Percentiles rank a stretch among this genome's conserved stretches.
Evolutionary conservation across 192 early-diverging fungal species (phyloP).

Genomic region (Coemansia sp.): DNA sequence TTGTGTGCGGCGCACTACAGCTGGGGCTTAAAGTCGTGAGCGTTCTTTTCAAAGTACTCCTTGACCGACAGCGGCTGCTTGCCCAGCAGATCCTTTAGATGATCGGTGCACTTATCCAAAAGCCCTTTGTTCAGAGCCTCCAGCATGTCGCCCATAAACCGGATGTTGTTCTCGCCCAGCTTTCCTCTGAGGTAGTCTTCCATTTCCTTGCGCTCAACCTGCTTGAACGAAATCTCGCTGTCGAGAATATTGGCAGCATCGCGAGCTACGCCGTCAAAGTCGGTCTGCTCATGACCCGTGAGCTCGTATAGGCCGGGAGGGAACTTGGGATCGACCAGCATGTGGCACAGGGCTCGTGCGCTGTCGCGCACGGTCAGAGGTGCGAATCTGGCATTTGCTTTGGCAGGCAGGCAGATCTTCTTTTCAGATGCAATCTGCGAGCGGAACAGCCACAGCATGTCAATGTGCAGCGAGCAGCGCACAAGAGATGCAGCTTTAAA

Average conservation of each 20-base stretch:
- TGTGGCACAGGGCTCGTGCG: slow-evolving; percentile 39
- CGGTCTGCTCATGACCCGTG: slow-evolving; percentile 28
- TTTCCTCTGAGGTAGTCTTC: slow-evolving; percentile 26
- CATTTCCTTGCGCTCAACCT: slow-evolving; percentile 28
- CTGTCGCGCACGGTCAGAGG: slow-evolving; percentile 26
- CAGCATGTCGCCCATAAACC: slow-evolving; percentile 35
- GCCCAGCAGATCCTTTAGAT: slow-evolving; percentile 38
- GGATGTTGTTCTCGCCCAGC: slow-evolving; percentile 21
- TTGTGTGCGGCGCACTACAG: background rate
- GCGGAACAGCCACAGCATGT: slow-evolving; percentile 49
- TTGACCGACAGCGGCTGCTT: slow-evolving; percentile 39
- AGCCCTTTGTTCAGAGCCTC: slow-evolving; percentile 27
- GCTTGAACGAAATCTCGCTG: slow-evolving; percentile 26
- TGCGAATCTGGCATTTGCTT: slow-evolving; percentile 27
- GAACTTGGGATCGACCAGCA: slow-evolving; percentile 35
- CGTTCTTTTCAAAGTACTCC: slow-evolving; percentile 38
- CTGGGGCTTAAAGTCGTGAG: slow-evolving; percentile 43
- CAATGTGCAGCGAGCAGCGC: slow-evolving; percentile 47
- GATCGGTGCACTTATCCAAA: slow-evolving; percentile 24
- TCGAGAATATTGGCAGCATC: slow-evolving; percentile 26
- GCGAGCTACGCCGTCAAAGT: slow-evolving; percentile 23
- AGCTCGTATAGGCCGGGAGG: slow-evolving; percentile 39
- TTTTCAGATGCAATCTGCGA: slow-evolving; percentile 30
- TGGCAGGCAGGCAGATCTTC: slow-evolving; percentile 31
- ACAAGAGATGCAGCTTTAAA: slow-evolving; percentile 39